Evolutionary conservation across 345 rosid genomes (phyloP), one percentile per base, ranked within the genome.

Genomic region (Luvunga scandens): DNA sequence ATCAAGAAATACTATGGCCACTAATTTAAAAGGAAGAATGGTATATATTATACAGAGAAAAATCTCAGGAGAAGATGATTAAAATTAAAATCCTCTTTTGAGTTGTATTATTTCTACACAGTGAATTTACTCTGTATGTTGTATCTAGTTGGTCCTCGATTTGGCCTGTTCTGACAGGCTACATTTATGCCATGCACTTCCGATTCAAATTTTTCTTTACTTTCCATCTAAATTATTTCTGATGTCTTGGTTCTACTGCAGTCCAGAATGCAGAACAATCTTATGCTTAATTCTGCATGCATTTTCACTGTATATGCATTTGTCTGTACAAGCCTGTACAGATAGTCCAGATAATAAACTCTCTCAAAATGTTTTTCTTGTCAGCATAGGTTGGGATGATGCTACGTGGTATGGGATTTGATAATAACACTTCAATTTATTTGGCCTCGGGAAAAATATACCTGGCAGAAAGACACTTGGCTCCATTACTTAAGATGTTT

Each of bases 381-480:
- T 91, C 86, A 88, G 86, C 83, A 84, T 88, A 95, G 99, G 98
- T 96, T 9, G 98, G 98, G 77, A 84, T 96, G 94, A 88, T 96
- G 93, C 90, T 96, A 48, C 92, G 93, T 60, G 98, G 97, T 80
- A 96, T 96, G 98, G 99, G 99, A 84, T 96, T 96, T 75, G 94
- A 86, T 84, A 93, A 90, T 81, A 88, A 80, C 69, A 96, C 95
- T 42, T 86, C 97, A 19, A 90, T 93, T 82, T 93, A 88, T 85
- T 81, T 93, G 79, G 99, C 99, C 75, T 92, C 97, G 0, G 99
- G 99, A 56, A 81, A 79, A 80, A 84, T 96, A 75, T 92, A 93
- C 86, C 87, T 83, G 59, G 90, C 91, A 45, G 92, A 91, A 75
- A 88, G 80, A 69, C 83, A 96, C 81, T 80, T 94, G 77, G 88